phyloP scores from a whole-genome alignment of 306 rosid genomes.

The Trichosanthes cucumerina region DNA sequence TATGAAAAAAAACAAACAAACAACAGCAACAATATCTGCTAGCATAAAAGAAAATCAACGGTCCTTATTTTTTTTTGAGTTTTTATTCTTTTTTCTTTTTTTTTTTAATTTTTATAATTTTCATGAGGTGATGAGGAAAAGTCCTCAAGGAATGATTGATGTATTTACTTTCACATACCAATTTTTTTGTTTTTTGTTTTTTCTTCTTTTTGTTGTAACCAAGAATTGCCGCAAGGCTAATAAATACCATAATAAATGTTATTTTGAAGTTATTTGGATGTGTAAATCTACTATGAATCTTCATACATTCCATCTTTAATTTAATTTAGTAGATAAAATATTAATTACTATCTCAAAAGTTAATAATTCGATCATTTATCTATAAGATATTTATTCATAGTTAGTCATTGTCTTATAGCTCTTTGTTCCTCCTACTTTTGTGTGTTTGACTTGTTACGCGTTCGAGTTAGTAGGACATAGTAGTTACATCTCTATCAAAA shows the following conservation, averaged over 20 bases:
- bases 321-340: too few relatives aligned
- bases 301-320: too few relatives aligned
- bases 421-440: not conserved
- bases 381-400: not conserved
- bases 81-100: not conserved
- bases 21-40: not conserved
- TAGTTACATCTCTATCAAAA: not conserved
- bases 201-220: not conserved
- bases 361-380: too few relatives aligned
- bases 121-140: constrained; percentile 1
- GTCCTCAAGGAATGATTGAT: not conserved
- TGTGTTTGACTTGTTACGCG: not conserved
- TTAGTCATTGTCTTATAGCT: not conserved
- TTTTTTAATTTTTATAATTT: not conserved
- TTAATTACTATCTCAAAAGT: too few relatives aligned
- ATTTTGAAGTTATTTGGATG: not conserved
- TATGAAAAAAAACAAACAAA: not conserved
- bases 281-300: not conserved
- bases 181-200: not conserved
- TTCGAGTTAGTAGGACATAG: not conserved
- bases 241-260: not conserved
- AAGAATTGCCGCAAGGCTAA: constrained; percentile 1
- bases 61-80: not conserved
- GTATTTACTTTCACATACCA: constrained; percentile 4
- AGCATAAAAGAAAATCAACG: not conserved